Conservation (phyloP, 768 basidiomycete species). For the Lentinula lateritia region DNA sequence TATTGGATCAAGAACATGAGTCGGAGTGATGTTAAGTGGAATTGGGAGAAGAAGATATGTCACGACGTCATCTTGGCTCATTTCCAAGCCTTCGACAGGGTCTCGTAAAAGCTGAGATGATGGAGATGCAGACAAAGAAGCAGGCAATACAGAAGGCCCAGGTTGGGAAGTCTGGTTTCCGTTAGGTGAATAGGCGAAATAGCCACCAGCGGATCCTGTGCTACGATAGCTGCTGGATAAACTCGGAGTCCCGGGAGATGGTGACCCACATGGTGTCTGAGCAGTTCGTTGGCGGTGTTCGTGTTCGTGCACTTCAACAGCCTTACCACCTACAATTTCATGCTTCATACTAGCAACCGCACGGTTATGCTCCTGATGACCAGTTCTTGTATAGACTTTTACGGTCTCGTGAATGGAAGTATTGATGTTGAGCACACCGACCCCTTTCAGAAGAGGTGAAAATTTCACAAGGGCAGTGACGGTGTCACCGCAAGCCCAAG, state of each 20-base stretch:
- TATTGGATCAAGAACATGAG: slow-evolving; percentile 73
- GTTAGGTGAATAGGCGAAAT: slow-evolving; percentile 2
- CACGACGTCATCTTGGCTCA: slow-evolving; percentile 43
- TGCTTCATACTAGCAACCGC: slow-evolving; percentile 60
- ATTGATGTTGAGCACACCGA: slow-evolving; percentile 57
- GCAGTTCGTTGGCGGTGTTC: neutral
- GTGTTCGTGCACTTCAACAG: slow-evolving; percentile 29
- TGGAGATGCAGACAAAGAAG: neutral
- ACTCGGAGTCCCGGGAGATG: slow-evolving; percentile 9
- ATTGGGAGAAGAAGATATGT: slow-evolving; percentile 57
- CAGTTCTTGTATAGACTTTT: slow-evolving; percentile 51
- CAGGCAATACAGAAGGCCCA: neutral
- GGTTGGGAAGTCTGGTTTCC: neutral
- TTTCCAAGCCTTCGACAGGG: slow-evolving; percentile 16
- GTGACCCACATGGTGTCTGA: neutral
- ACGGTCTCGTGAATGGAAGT: slow-evolving; percentile 73
- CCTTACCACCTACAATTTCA: slow-evolving; percentile 58
- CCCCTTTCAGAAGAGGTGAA: slow-evolving; percentile 81
- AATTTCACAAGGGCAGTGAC: slow-evolving; percentile 83
- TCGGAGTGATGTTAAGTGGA: slow-evolving; percentile 59
- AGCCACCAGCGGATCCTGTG: neutral
- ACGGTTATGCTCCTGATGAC: slow-evolving; percentile 55
- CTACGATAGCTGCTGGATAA: neutral
- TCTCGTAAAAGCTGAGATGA: slow-evolving; percentile 6
- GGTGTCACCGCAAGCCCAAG: slow-evolving; percentile 87